Percentiles rank a stretch among this genome's conserved stretches.
These are phyloP conservation scores for Vararia minispora DNA, from an alignment of 768 basidiomycete species.

Conservation along the genomic window DNA sequence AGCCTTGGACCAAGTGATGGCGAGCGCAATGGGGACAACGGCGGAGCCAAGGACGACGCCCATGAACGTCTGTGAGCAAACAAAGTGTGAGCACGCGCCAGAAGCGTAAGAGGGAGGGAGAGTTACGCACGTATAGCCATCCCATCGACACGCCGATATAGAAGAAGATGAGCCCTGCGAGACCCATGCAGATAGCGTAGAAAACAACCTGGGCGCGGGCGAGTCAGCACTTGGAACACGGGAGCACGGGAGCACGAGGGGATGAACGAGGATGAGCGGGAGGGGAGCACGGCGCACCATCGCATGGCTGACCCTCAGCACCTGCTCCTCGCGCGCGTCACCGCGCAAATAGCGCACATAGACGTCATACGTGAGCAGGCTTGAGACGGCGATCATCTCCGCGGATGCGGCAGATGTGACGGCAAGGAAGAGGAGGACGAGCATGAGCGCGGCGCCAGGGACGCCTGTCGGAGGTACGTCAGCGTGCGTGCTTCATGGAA, in stretches of 20 bases:
- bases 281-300: slow-evolving; percentile 45
- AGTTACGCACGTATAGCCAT: slow-evolving; percentile 69
- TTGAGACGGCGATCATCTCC: slow-evolving; percentile 86
- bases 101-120: not conserved
- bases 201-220: slow-evolving; percentile 36
- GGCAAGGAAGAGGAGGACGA: slow-evolving; percentile 77
- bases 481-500: not conserved
- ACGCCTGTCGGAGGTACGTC: slow-evolving; percentile 12
- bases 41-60: slow-evolving; percentile 77
- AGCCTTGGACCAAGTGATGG: slow-evolving; percentile 75
- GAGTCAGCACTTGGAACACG: not conserved
- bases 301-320: slow-evolving; percentile 55
- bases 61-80: slow-evolving; percentile 59
- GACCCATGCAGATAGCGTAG: slow-evolving; percentile 68
- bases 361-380: slow-evolving; percentile 74
- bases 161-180: slow-evolving; percentile 79
- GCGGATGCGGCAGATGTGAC: slow-evolving; percentile 81
- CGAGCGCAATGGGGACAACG: slow-evolving; percentile 80
- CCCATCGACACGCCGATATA: slow-evolving; percentile 91
- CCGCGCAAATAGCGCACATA: slow-evolving; percentile 43
- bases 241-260: not conserved
- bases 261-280: not conserved
- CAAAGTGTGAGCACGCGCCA: not conserved
- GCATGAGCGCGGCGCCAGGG: slow-evolving; percentile 69
- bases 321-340: slow-evolving; percentile 60